Percentiles rank a stretch among this genome's conserved stretches.
These are phyloP conservation scores for Dryadomyces quercus-mongolicae DNA, from an alignment of 2,329 filamentous ascomycete species.

Conservation along the genomic window DNA sequence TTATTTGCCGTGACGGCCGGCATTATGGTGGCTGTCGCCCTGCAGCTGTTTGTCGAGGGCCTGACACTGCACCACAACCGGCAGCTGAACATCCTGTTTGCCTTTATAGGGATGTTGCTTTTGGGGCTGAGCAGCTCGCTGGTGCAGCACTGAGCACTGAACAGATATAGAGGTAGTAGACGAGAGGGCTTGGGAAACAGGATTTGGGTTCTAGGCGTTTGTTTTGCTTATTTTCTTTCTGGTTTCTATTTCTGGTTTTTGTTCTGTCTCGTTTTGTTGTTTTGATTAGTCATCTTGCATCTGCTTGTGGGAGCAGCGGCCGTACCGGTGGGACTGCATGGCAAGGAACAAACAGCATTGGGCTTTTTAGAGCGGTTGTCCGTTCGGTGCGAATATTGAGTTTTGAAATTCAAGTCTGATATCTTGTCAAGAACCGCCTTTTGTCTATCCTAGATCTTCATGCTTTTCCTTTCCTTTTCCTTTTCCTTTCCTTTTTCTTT, in stretches of 20 bases:
- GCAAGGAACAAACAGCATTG: background rate
- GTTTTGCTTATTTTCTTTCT: too few relatives aligned
- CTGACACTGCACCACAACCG: constrained; percentile 70
- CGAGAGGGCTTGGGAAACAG: too few relatives aligned
- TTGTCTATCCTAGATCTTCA: too few relatives aligned
- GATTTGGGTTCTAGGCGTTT: too few relatives aligned
- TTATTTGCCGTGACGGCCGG: constrained; percentile 86
- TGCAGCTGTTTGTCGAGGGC: constrained; percentile 82
- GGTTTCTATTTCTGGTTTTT: background rate
- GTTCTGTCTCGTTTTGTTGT: background rate
- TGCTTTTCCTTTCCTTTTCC: too few relatives aligned
- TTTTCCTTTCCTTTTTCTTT: background rate
- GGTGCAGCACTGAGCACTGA: constrained; percentile 36
- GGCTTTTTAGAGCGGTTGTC: background rate
- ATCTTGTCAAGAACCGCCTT: too few relatives aligned
- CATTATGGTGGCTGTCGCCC: constrained; percentile 87
- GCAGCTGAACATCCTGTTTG: constrained; percentile 66
- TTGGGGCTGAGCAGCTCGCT: constrained; percentile 77
- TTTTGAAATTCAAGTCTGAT: background rate
- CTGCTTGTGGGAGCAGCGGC: background rate
- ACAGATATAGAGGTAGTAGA: too few relatives aligned
- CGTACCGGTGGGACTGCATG: background rate
- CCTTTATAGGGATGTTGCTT: constrained; percentile 76
- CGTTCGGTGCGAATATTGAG: background rate
- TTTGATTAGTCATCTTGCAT: background rate